Base-by-base conservation (phyloP, 2,329 filamentous ascomycete genomes). In the Epichloe elymi region DNA sequence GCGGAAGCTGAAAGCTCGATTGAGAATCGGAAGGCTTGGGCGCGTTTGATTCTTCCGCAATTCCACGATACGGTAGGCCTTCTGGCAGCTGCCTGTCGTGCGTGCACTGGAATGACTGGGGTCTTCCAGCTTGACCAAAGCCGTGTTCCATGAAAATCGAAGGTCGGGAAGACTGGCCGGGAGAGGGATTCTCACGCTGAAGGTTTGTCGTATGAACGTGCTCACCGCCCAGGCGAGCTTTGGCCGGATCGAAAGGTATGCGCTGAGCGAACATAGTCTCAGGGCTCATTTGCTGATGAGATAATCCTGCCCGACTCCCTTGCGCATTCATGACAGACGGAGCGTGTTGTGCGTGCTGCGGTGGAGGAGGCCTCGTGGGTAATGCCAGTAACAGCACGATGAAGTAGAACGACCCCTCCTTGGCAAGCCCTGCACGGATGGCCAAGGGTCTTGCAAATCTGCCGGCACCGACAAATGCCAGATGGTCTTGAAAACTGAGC, bases 321-420 rank as follows among this genome's bases (percentile, higher is more conserved):
- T 71, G 65, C 11, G 66, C 57, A 14, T 49, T 74, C 68, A 15
- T 70, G 69, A 12, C 74, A 72, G 72, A 70, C 3, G 72, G 70
- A 3, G 69, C 68, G 48, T 74, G 72, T 30, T 74, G 73, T 3
- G 69, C 69, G 48, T 74, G 73, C 30, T 74, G 73, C 30, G 70
- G 64, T 2, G 23, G 35, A 14, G 38, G 26, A 10, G 15, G 61
- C 38, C 68, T 68, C 2, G 65, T 53, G 1, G 63, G 60, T 0
- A 68, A 55, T 26, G 57, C 66, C 52, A 81, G 60, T 40, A 73
- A 56, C 50, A 82, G 57, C 7, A 81, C 75, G 41, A 83, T 71
- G 56, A 82, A 82, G 61, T 79, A 83, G 52, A 81, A 78, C 39
- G 78, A 79, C 4, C 78, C 76, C 54, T 75, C 74, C 58, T 80